Conservation (phyloP, 106 monocot genomes). For the Acanthochlamys bracteata region DNA sequence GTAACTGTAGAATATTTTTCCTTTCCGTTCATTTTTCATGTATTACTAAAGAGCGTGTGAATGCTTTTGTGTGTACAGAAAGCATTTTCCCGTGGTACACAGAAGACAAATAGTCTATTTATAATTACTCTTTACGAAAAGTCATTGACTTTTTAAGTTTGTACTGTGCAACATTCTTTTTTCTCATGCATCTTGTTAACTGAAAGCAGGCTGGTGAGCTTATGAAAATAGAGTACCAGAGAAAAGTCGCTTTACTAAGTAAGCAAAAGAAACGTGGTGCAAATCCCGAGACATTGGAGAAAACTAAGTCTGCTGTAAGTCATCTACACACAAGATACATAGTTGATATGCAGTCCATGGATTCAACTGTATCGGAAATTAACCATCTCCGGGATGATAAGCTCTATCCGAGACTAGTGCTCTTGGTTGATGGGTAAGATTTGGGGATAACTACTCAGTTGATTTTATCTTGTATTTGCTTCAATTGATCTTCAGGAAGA, state of each 20-base stretch:
- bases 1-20: too few relatives aligned
- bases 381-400: conserved; percentile 65
- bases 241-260: conserved; percentile 51
- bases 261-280: conserved; percentile 66
- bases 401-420: conserved; percentile 60
- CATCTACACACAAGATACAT: conserved; percentile 89
- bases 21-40: too few relatives aligned
- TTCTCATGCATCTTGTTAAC: conserved; percentile 9
- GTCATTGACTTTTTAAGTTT: too few relatives aligned
- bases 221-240: conserved; percentile 88
- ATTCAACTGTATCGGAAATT: conserved; percentile 89
- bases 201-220: conserved; percentile 61
- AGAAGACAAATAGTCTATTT: too few relatives aligned
- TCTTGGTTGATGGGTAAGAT: conserved; percentile 73
- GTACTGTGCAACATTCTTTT: too few relatives aligned
- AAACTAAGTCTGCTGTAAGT: conserved; percentile 65
- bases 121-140: too few relatives aligned
- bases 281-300: conserved; percentile 49
- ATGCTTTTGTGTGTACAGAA: too few relatives aligned
- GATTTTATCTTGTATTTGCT: too few relatives aligned
- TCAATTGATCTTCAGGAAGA: too few relatives aligned
- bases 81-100: too few relatives aligned
- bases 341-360: conserved; percentile 94
- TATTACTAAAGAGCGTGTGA: too few relatives aligned
- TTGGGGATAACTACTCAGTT: background rate